Conservation (phyloP, 2,329 filamentous ascomycete genomes). For the Grosmannia huntii region DNA sequence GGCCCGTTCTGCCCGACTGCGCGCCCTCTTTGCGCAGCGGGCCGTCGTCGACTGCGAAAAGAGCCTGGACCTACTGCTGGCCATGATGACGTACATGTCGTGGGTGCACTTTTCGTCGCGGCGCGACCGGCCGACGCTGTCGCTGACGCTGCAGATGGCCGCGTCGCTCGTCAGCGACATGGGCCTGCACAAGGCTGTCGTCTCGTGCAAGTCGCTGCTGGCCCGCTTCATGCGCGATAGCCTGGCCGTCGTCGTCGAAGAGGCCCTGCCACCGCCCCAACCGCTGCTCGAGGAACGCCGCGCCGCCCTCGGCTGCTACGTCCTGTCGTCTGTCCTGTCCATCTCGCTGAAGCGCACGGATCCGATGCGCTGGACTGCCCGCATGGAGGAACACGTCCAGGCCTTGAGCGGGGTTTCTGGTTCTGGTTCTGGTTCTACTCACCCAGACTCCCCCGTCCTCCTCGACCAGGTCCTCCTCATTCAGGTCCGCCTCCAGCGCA, state of each 20-base stretch:
- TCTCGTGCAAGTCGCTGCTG: conserved; percentile 5
- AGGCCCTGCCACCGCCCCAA: neutral
- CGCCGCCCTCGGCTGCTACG: conserved; percentile 33
- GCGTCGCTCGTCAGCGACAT: conserved; percentile 30
- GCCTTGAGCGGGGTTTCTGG: conserved; percentile 25
- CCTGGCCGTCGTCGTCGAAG: conserved; percentile 8
- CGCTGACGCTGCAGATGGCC: conserved; percentile 28
- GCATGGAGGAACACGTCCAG: conserved; percentile 44
- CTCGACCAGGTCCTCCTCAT: conserved; percentile 13
- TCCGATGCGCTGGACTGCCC: conserved; percentile 40
- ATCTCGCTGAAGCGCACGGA: conserved; percentile 32
- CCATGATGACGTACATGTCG: conserved; percentile 25
- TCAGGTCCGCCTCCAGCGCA: conserved; percentile 27
- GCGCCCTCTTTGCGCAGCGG: conserved; percentile 28
- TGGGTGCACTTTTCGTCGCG: conserved; percentile 12
- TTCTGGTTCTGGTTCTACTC: no score
- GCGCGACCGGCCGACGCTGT: conserved; percentile 27
- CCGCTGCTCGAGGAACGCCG: conserved; percentile 30
- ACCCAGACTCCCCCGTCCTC: conserved; percentile 24
- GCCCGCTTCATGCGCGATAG: conserved; percentile 6
- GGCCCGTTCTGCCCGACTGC: conserved; percentile 26
- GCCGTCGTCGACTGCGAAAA: conserved; percentile 34
- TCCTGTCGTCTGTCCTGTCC: conserved; percentile 20
- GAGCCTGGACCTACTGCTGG: conserved; percentile 35
- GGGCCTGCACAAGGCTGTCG: conserved; percentile 23